Evolutionary conservation across 2,329 filamentous ascomycete species (phyloP).

Genomic region (Sclerotinia nivalis): DNA sequence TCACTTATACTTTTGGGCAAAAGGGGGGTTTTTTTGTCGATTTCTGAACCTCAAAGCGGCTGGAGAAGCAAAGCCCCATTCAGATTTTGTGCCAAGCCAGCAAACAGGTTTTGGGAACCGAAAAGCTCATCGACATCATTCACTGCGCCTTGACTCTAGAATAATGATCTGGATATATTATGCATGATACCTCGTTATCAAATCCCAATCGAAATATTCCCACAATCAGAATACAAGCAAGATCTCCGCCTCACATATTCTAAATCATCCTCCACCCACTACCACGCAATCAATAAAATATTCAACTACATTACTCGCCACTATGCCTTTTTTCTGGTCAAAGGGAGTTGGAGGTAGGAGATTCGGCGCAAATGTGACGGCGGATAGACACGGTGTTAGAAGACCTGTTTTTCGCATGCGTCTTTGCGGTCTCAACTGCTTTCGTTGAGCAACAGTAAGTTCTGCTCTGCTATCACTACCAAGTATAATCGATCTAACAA

Average conservation of each 20-base stretch:
- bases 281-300: not conserved
- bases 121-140: conserved; percentile 9
- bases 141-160: not conserved
- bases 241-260: not conserved
- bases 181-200: conserved; percentile 2
- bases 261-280: not conserved
- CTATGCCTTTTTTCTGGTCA: conserved; percentile 16
- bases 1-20: not conserved
- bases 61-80: conserved; percentile 5
- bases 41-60: conserved; percentile 9
- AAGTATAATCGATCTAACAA: not conserved
- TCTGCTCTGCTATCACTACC: not conserved
- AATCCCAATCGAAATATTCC: not conserved
- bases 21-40: not conserved
- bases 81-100: conserved; percentile 5
- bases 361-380: conserved; percentile 18
- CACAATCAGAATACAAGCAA: not conserved
- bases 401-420: conserved; percentile 14
- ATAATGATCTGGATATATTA: conserved; percentile 6
- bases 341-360: conserved; percentile 15
- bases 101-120: conserved; percentile 20
- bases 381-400: conserved; percentile 17
- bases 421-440: conserved; percentile 17
- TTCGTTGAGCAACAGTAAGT: conserved; percentile 10
- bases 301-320: not conserved